Base-by-base conservation (phyloP, 2,329 filamentous ascomycete genomes). In the Monilinia laxa region DNA sequence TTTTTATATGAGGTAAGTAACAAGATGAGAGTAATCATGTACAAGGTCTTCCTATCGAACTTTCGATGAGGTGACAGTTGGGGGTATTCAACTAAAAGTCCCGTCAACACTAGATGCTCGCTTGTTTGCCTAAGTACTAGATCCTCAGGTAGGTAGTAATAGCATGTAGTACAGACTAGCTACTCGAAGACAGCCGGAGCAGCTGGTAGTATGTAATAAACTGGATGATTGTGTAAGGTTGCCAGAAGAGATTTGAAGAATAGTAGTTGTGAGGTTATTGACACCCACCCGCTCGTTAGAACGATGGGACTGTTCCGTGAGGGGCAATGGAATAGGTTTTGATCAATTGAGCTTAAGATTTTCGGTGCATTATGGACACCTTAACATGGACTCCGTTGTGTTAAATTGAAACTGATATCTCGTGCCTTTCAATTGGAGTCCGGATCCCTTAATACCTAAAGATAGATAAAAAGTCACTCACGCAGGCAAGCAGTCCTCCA, bases 401-500 rank as follows among this genome's bases (percentile, higher is more conserved):
- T 2, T 5, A 31, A 10, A 18, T 60, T 6, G 10, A 23, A 35
- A 49, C 3, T 4, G 20, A 60, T 38, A 60, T 28, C 38, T 23
- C 6, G 28, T 25, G 20, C 6, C n/a, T 40, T 25, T 20, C 45
- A 60, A 38, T 6, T 12, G 14, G 10, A 40, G 12, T 3, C 31
- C 28, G 10, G 25, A 12, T 3, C 31, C 28, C 31, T 14, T 38
- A 3, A 62, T 45, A 51, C 28, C 62, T 51, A 31, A 40, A 59
- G 68, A 59, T 55, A 47, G 25, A 55, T 47, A n/a, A 20, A 52
- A 54, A 7, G 38, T 25, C 53, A 85, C 87, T 81, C 82, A 92
- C 90, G 79, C 90, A 93, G 70, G 90, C 91, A 73, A 96, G 77
- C 68, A 96, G 77, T 60, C 93, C 93, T 68, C 93, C 92, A 73